phyloP scores from a whole-genome alignment of 371 early-diverging fungal genomes.

The Fennellomyces sp. region DNA sequence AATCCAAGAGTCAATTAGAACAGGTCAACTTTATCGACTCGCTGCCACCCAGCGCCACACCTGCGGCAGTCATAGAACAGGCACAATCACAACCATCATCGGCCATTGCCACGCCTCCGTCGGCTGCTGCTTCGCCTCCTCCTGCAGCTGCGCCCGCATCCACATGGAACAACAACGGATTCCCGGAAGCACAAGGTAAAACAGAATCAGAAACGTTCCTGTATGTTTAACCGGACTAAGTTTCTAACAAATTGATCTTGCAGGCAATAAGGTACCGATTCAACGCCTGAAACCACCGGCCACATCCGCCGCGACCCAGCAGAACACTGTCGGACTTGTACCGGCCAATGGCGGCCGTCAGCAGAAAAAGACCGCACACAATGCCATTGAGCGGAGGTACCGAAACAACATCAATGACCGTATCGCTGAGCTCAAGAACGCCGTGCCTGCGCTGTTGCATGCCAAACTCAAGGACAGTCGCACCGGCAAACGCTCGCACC shows the following conservation, averaged over 20 bases:
- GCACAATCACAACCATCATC: neutral
- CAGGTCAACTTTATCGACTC: neutral
- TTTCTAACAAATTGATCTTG: no score
- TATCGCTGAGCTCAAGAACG: slow-evolving; percentile 81
- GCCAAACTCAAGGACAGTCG: slow-evolving; percentile 57
- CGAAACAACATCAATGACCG: slow-evolving; percentile 94
- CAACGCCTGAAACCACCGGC: slow-evolving; percentile 34
- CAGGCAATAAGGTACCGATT: slow-evolving; percentile 37
- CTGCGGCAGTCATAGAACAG: neutral
- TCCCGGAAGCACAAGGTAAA: slow-evolving; percentile 6
- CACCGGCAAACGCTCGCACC: slow-evolving; percentile 36
- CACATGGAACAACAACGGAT: neutral
- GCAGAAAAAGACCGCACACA: slow-evolving; percentile 89
- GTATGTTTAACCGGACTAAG: no score
- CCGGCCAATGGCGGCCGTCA: slow-evolving; percentile 24
- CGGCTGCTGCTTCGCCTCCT: neutral
- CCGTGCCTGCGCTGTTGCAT: slow-evolving; percentile 83
- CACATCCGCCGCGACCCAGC: slow-evolving; percentile 13
- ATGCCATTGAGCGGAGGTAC: slow-evolving; percentile 91
- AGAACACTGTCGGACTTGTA: neutral
- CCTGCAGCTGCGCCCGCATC: slow-evolving; percentile 4
- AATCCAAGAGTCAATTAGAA: neutral
- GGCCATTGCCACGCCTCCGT: neutral
- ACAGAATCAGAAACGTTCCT: neutral
- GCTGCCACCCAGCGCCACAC: neutral